Evolutionary conservation across 805 yeast species (phyloP), one percentile per base, ranked within the genome.

Genomic region (Suhomyces kilbournensis): DNA sequence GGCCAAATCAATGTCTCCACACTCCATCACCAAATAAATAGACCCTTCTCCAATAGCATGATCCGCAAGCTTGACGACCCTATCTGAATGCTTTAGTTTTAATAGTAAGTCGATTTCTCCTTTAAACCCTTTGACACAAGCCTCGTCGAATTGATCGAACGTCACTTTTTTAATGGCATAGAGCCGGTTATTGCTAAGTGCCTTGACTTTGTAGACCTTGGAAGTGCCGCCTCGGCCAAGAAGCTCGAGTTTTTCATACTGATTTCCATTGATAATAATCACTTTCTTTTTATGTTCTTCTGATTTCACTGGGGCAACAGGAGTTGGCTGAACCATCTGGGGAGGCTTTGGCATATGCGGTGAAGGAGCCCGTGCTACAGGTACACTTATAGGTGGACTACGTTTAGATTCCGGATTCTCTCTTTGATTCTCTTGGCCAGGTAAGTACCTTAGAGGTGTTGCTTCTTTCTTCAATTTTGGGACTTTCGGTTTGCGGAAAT

Each of bases 201-300:
- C 73, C 58, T 80, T 86, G 1, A 86, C 94, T 65, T 86, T 88
- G 72, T 86, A 92, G 19, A 92, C 98, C 63, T 87, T 90, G 0
- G 97, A 91, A 0, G 97, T 81, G 0, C 97, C 98, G 23, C 97
- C 98, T 66, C 88, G 81, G 4, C 97, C 98, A 17, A 92, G 67
- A 12, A 88, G 72, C 62, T 90, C 97, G 25, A 88, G 70, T 52
- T 86, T 80, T 60, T 86, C 92, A 63, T 88, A 93, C 43, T 78
- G 78, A 32, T 76, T 77, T 1, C 80, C 83, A 64, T 90, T 88
- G 19, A 75, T 71, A 2, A 56, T 58, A 7, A 75, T 68, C 19
- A 64, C 51, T 54, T 71, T 70, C 40, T 63, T 66, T 34, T 60
- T 60, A 15, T 60, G 58, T 4, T 56, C 56, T 9, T 62, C 68